Percentiles rank a stretch among this genome's conserved stretches.
Conservation (phyloP, 2,329 filamentous ascomycete genomes). For the Aspergillus felis region DNA sequence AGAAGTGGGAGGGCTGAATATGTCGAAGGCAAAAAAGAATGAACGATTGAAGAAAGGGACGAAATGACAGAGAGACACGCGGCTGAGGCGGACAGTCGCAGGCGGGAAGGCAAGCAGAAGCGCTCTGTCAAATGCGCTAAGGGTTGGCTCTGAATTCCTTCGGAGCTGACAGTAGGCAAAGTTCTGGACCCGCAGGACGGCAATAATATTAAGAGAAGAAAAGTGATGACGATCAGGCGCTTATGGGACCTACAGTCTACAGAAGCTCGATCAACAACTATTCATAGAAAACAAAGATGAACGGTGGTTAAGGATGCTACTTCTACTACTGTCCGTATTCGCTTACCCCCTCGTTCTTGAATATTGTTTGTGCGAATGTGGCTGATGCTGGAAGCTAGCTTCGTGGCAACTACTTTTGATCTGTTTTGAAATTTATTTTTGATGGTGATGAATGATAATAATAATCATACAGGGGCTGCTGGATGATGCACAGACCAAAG, state of each 20-base stretch:
- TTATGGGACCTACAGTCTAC: neutral
- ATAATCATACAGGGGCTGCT: conserved; percentile 4
- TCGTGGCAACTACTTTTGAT: neutral
- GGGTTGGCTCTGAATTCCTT: neutral
- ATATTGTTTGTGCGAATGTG: neutral
- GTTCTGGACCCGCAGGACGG: neutral
- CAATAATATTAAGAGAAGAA: neutral
- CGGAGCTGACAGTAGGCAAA: neutral
- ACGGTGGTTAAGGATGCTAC: neutral
- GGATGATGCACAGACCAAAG: conserved; percentile 12
- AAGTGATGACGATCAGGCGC: neutral
- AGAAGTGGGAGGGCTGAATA: neutral
- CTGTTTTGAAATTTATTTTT: neutral
- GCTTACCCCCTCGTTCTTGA: neutral
- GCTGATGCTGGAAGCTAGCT: neutral
- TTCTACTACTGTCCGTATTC: neutral
- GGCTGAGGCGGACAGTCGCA: neutral
- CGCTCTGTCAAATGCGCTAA: neutral
- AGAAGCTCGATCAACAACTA: neutral
- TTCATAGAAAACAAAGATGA: neutral
- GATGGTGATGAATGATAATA: neutral
- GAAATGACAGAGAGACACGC: neutral
- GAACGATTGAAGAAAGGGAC: neutral
- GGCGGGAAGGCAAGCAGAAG: neutral
- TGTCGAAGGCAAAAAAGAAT: neutral